Evolutionary conservation across 345 rosid genomes (phyloP), one percentile per base, ranked within the genome.

Genomic region (Carallia pectinifolia): DNA sequence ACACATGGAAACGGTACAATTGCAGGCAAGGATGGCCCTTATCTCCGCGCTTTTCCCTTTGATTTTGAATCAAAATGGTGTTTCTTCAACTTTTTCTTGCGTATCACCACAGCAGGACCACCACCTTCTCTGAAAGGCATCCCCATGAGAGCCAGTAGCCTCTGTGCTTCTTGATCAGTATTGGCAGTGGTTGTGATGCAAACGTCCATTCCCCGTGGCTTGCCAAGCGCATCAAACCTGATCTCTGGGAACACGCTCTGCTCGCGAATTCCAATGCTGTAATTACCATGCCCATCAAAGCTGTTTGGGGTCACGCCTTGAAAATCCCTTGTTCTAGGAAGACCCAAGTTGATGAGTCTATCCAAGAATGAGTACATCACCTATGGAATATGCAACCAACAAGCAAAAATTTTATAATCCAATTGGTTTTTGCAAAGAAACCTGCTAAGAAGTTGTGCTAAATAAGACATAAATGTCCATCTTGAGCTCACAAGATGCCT

Each of bases 321-420:
- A 83, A 95, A 95, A 81, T 95, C 99, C 82, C 97, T 83, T 37
- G 97, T 81, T 73, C 97, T 82, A 0, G 99, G 99, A 76, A 95
- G 90, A 64, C 92, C 50, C 83, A 95, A 77, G 70, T 95, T 95
- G 47, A 95, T 87, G 48, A 95, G 89, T 73, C 99, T 88, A 40
- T 95, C 97, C 64, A 95, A 75, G 85, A 95, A 95, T 3, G 99
- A 79, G 73, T 79, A 90, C 99, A 95, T 95, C 5, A 95, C 54
- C 97, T 92, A 87, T 55, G 69, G 79, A 55, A 79, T 52, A 48
- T 44, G 4, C 8, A 69, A 12, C 13, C 72, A 56, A 17, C 58
- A 27, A 27, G 29, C 37, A 73, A 44, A 12, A 44, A 17, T 40
- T 30, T 54, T 17, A 38, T 15, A 48, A 64, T 58, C 36, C 38